Evolutionary conservation across 2,329 filamentous ascomycete genomes (phyloP), one percentile per base, ranked within the genome.

Genomic region (Catunica adiposa): DNA sequence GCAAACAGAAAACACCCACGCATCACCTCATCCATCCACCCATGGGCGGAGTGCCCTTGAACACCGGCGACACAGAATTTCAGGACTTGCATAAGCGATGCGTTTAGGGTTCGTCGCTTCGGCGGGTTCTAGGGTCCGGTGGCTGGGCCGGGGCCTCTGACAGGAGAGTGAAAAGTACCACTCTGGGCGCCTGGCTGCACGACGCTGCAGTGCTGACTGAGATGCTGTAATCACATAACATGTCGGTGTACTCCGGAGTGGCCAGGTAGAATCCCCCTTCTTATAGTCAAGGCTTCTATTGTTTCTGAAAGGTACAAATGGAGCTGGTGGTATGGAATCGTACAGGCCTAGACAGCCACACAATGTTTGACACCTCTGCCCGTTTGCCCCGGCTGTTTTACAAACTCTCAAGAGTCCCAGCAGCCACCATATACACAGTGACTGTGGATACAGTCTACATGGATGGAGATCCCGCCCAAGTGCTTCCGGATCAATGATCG

Each of bases 81-180:
- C 48, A 51, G 48, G 25, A 25, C 48, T 31, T 51, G 48, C 48
- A 51, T 29, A 29, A 51, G 48, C 25, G 48, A 51, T 2, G 5
- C 8, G 23, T 51, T 51, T 51, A 44, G 40, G 40, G 40, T 44
- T 44, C 14, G n/a, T 44, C 40, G 40, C 40, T 44, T 44, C 40
- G 8, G 40, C 40, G 6, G 17, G 9, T 4, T 44, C 40, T 44
- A 44, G 40, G 40, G 40, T 44, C 17, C 20, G 40, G 5, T 44
- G 40, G 40, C 7, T 22, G 11, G 40, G 4, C 20, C 40, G 15
- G 40, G 20, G 29, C 5, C 29, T 44, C 20, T 44, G 4, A n/a
- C 15, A n/a, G 40, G 20, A 44, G 2, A 44, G 29, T 34, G 29
- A 44, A 17, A 44, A 20, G 40, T n/a, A 44, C 40, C 29, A 34